Evolutionary conservation across 495 filamentous ascomycete species (phyloP), one percentile per base, ranked within the genome.

Genomic region (Polyplosphaeria fusca): DNA sequence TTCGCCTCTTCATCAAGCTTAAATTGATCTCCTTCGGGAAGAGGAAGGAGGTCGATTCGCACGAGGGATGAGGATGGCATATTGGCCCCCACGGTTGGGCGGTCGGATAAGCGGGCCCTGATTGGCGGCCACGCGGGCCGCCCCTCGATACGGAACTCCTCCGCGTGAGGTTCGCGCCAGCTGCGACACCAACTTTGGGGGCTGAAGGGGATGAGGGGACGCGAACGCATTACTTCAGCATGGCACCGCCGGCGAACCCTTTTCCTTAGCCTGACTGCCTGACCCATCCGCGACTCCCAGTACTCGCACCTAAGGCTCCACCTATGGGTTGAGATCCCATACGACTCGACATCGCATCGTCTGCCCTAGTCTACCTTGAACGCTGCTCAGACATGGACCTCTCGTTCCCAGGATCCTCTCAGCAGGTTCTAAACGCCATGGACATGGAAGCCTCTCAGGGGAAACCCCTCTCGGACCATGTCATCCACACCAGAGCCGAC

Each of bases 401-500:
- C 30, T 7, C 30, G 14, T 35, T 2, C 25, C 20, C 35, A 1
- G 35, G 3, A 22, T 16, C 35, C 11, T 40, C 46, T 4, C 38
- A 24, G 16, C 35, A 20, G 2, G 11, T 55, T 19, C 18, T 52
- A 1, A 24, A 46, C 52, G n/a, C 47, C 26, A 62, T 57, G 59
- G 52, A 62, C 40, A 56, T 32, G 2, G 24, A 56, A 24, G 23
- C 45, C 2, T 49, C 59, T 12, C 24, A 46, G 7, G 24, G 11
- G 11, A 28, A 46, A 9, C 1, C 44, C 24, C 12, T 42, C 35
- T 3, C 47, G 32, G 47, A 62, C 47, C 44, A 52, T 32, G 19
- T 57, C 39, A 28, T 62, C 46, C 59, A 62, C 39, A n/a, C 30
- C 30, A 35, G 30, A 19, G 47, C 52, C 28, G 52, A 62, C 18